Percentiles rank a stretch among this genome's conserved stretches.
Conservation (phyloP, 2,329 filamentous ascomycete genomes). For the Aureobasidium namibiae region DNA sequence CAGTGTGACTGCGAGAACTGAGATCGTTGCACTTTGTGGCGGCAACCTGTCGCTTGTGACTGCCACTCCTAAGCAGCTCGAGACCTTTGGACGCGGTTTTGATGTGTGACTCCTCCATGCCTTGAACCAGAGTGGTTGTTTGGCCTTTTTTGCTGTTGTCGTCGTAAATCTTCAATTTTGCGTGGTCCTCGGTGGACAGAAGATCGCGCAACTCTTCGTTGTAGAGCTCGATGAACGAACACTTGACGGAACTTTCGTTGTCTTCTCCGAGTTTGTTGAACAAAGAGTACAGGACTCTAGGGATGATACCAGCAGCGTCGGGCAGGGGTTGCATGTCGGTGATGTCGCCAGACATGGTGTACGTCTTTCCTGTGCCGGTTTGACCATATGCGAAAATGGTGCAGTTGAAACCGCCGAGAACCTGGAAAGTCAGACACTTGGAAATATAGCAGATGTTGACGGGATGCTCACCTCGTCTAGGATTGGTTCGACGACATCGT, state of each 20-base stretch:
- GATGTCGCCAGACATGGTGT: constrained; percentile 99
- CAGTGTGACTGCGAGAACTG: constrained; percentile 91
- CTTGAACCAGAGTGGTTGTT: constrained; percentile 79
- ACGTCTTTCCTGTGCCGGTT: constrained; percentile 96
- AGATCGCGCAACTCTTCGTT: constrained; percentile 94
- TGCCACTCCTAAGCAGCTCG: constrained; percentile 78
- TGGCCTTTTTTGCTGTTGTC: constrained; percentile 82
- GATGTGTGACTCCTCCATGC: constrained; percentile 95
- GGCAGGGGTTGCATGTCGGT: constrained; percentile 81
- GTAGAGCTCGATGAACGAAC: constrained; percentile 97
- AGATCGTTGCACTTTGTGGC: constrained; percentile 99
- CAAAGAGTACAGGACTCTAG: constrained; percentile 76
- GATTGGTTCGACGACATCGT: constrained; percentile 90
- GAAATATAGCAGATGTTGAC: neutral
- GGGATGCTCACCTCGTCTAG: constrained; percentile 65
- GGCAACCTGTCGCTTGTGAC: constrained; percentile 91
- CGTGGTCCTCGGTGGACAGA: constrained; percentile 68
- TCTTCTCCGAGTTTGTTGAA: constrained; percentile 77
- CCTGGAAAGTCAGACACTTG: constrained; percentile 43
- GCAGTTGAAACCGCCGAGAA: constrained; percentile 91
- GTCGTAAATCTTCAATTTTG: constrained; percentile 92
- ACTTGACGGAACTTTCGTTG: constrained; percentile 83
- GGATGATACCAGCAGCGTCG: constrained; percentile 90
- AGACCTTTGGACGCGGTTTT: constrained; percentile 78
- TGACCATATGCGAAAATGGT: constrained; percentile 98